Conservation (phyloP, 805 yeast genomes). For the Wickerhamiella spandovensis region DNA sequence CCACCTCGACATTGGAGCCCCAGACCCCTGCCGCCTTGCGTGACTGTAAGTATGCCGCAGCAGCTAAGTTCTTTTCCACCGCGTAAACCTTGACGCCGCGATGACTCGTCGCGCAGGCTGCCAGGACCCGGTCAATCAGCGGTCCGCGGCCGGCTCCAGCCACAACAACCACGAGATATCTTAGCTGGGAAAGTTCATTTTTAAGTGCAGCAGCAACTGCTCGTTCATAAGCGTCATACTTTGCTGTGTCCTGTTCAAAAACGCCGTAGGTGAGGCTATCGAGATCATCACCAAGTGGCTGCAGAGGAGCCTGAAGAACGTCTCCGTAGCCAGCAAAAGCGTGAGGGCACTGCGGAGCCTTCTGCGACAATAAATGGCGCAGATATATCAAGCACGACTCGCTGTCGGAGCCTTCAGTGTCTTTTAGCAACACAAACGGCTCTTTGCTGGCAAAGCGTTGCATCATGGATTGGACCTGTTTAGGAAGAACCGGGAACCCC, state of each 20-base stretch:
- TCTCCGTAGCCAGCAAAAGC: constrained; percentile 31
- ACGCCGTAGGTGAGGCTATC: constrained; percentile 46
- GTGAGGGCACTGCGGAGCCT: constrained; percentile 23
- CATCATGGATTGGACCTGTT: constrained; percentile 39
- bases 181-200: constrained; percentile 16
- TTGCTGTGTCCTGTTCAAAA: constrained; percentile 58
- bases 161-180: constrained; percentile 28
- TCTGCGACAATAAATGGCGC: constrained; percentile 27
- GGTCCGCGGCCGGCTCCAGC: constrained; percentile 90
- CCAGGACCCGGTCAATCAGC: constrained; percentile 41
- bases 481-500: constrained; percentile 51
- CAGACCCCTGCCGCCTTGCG: constrained; percentile 37
- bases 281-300: constrained; percentile 51
- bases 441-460: constrained; percentile 32
- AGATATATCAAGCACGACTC: constrained; percentile 32
- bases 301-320: constrained; percentile 46
- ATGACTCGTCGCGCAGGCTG: constrained; percentile 19
- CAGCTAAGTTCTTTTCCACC: constrained; percentile 59
- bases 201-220: constrained; percentile 49
- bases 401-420: constrained; percentile 13
- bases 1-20: constrained; percentile 37
- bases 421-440: constrained; percentile 38
- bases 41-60: constrained; percentile 35
- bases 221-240: constrained; percentile 52
- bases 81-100: constrained; percentile 33